A percentile compares a stretch with the other conserved stretches of the same genome.
Evolutionary conservation across 148 eudicot genomes (phyloP).

Genomic region (Rhododendron simsii): DNA sequence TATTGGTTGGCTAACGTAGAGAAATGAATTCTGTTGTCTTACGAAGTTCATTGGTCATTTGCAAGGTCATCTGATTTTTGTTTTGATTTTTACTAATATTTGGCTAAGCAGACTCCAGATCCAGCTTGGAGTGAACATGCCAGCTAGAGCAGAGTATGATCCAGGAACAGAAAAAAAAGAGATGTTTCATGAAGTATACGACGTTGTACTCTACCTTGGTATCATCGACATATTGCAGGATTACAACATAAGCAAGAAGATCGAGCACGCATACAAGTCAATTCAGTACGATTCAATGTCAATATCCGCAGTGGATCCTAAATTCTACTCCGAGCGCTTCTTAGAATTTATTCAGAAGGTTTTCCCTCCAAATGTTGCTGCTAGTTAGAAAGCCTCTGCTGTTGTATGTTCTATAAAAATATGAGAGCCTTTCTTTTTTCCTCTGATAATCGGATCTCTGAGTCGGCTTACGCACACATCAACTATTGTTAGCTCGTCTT

Average conservation of each 20-base stretch:
- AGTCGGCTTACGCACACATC: not conserved
- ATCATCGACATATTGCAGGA: slow-evolving; percentile 93
- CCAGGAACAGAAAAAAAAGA: slow-evolving; percentile 35
- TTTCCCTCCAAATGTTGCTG: slow-evolving; percentile 54
- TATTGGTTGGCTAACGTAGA: not conserved
- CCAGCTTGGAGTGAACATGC: slow-evolving; percentile 99
- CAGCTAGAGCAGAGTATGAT: slow-evolving; percentile 82
- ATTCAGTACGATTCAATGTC: slow-evolving; percentile 85
- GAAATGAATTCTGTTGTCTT: not conserved
- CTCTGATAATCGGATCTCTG: not conserved
- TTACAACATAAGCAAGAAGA: slow-evolving; percentile 77
- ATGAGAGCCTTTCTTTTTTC: not conserved
- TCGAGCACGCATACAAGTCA: slow-evolving; percentile 90
- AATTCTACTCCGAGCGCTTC: slow-evolving; percentile 76
- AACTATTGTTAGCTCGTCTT: not conserved
- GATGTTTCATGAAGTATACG: slow-evolving; percentile 68
- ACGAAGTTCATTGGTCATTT: not conserved
- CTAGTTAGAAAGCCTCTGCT: slow-evolving; percentile 19
- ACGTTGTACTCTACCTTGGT: slow-evolving; percentile 87
- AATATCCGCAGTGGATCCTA: slow-evolving; percentile 91
- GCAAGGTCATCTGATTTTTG: not conserved
- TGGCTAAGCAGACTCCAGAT: slow-evolving; percentile 66
- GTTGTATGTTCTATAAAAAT: not conserved
- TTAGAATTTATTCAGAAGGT: slow-evolving; percentile 75
- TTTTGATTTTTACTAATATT: not conserved